Evolutionary conservation across 2,329 filamentous ascomycete genomes (phyloP).

Genomic region (Helminthosporium solani): DNA sequence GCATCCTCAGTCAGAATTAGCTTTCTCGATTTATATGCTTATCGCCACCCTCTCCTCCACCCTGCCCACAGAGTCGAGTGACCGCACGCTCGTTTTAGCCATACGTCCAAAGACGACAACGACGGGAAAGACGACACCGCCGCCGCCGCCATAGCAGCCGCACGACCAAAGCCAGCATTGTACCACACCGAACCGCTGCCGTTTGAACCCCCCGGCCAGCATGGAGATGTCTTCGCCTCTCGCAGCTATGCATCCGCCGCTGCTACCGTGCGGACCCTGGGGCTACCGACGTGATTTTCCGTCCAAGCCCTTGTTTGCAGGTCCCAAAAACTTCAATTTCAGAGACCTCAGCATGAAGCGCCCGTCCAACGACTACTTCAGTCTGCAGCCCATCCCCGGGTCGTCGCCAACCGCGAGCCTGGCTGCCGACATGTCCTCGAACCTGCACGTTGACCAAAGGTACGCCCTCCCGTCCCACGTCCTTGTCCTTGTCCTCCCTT

Average conservation of each 20-base stretch:
- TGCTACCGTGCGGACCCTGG: conserved; percentile 62
- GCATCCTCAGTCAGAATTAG: conserved; percentile 44
- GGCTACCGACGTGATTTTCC: conserved; percentile 58
- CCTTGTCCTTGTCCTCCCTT: conserved; percentile 25
- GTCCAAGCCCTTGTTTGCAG: conserved; percentile 55
- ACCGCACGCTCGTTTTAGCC: conserved; percentile 20
- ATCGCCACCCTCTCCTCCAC: conserved; percentile 23
- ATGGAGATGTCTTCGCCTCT: conserved; percentile 96
- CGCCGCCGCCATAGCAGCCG: conserved; percentile 5
- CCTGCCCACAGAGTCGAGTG: conserved; percentile 20
- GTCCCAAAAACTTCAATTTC: conserved; percentile 71
- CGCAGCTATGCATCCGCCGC: conserved; percentile 82
- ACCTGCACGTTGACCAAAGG: conserved; percentile 96
- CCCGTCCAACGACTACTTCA: conserved; percentile 76
- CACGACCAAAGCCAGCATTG: conserved; percentile 1
- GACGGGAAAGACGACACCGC: too few species aligned
- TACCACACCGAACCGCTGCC: conserved; percentile 7
- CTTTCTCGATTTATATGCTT: conserved; percentile 44
- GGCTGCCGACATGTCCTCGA: conserved; percentile 92
- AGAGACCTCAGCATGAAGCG: conserved; percentile 71
- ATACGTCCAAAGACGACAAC: conserved; percentile 3
- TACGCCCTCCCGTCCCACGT: conserved; percentile 48
- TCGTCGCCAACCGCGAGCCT: conserved; percentile 90
- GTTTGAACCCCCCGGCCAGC: conserved; percentile 10
- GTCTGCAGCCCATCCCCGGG: conserved; percentile 71